Percentiles rank a stretch among this genome's conserved stretches.
Conservation (phyloP, 768 basidiomycete species). For the Suillus subaureus region DNA sequence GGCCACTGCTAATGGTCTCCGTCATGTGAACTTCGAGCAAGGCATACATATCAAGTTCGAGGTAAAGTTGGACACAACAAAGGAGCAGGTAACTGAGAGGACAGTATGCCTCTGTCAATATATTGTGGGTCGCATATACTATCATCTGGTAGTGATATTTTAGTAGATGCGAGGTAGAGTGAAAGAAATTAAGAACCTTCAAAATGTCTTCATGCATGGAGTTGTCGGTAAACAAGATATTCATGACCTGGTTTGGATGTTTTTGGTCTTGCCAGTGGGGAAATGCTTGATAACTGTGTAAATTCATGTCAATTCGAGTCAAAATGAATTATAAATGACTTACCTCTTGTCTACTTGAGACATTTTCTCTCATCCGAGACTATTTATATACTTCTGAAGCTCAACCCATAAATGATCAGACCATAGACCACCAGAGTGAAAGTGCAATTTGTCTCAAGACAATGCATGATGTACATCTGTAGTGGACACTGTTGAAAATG, state of each 20-base stretch:
- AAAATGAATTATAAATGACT: background rate
- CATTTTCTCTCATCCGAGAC: constrained; percentile 7
- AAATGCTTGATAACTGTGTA: background rate
- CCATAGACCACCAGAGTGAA: constrained; percentile 18
- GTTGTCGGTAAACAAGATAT: constrained; percentile 35
- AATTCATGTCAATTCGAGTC: background rate
- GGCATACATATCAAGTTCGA: background rate
- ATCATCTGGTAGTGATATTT: background rate
- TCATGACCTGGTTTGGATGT: constrained; percentile 31
- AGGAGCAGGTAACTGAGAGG: background rate
- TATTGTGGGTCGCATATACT: background rate
- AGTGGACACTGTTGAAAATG: constrained; percentile 37
- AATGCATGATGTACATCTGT: constrained; percentile 37
- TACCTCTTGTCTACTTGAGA: constrained; percentile 20
- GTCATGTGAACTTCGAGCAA: background rate
- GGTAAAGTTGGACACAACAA: background rate
- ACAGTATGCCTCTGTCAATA: background rate
- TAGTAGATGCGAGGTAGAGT: background rate
- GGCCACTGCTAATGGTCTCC: background rate
- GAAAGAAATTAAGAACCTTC: constrained; percentile 30
- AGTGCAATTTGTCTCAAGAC: constrained; percentile 44
- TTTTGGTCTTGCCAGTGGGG: constrained; percentile 14
- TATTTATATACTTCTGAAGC: constrained; percentile 23
- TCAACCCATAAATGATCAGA: constrained; percentile 4
- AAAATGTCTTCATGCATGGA: constrained; percentile 38